A percentile compares a stretch with the other conserved stretches of the same genome.
These are phyloP conservation scores for Geosmithia morbida DNA, from an alignment of 2,329 filamentous ascomycete species.

Conservation along the genomic window DNA sequence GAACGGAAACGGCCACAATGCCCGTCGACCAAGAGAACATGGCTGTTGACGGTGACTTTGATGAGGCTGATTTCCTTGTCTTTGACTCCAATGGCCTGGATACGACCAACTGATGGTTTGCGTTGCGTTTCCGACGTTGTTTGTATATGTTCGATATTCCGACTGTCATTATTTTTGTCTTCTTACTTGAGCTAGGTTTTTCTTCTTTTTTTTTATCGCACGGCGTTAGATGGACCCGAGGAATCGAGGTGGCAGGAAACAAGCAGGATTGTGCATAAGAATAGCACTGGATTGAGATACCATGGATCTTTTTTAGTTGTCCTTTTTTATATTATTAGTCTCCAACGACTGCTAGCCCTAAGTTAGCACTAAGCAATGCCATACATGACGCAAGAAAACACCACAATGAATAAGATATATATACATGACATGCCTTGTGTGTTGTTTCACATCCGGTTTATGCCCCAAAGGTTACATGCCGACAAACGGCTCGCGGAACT, in stretches of 20 bases:
- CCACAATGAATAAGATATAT: not conserved
- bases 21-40: slow-evolving; percentile 30
- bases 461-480: slow-evolving; percentile 26
- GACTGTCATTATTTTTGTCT: not conserved
- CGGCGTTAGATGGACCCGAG: not conserved
- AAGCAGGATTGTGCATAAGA: not conserved
- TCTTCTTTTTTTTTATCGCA: not conserved
- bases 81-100: slow-evolving; percentile 28
- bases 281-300: slow-evolving; percentile 1
- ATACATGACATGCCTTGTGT: not conserved
- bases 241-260: not conserved
- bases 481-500: slow-evolving; percentile 51
- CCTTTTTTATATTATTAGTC: not conserved
- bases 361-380: too few relatives aligned
- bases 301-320: not conserved
- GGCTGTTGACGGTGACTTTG: slow-evolving; percentile 41
- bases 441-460: too few relatives aligned
- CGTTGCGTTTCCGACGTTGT: not conserved
- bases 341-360: not conserved
- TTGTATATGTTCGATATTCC: not conserved
- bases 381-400: too few relatives aligned
- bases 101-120: slow-evolving; percentile 2
- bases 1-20: slow-evolving; percentile 2
- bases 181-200: not conserved
- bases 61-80: slow-evolving; percentile 53